Evolutionary conservation across 139 green algal genomes (phyloP).

Genomic region (Mesotaenium endlicherianum): DNA sequence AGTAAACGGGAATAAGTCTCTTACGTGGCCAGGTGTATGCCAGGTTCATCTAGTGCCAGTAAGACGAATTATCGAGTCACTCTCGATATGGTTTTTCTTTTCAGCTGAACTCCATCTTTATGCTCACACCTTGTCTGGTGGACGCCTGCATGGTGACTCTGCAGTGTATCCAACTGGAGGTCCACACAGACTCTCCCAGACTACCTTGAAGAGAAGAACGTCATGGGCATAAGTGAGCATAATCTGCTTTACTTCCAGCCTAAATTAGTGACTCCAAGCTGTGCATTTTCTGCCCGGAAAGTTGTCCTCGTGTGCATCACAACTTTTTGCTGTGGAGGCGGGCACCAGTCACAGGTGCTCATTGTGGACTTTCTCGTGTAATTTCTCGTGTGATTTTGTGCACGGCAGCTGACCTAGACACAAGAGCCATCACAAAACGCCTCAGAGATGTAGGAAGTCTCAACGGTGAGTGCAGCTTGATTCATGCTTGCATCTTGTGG

Average conservation of each 20-base stretch:
- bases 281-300: neutral
- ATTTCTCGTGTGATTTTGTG: conserved; percentile 18
- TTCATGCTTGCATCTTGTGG: too few relatives aligned
- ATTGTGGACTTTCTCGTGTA: neutral
- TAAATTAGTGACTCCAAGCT: neutral
- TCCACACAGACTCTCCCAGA: conserved; percentile 78
- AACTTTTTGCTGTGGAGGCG: neutral
- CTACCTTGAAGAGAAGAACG: conserved; percentile 65
- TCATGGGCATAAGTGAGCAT: conserved; percentile 60
- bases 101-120: too few relatives aligned
- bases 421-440: conserved; percentile 82
- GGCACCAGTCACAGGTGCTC: neutral
- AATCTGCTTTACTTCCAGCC: too few relatives aligned
- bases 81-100: too few relatives aligned
- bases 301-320: too few relatives aligned
- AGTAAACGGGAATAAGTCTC: too few relatives aligned
- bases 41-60: too few relatives aligned
- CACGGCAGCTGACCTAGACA: conserved; percentile 80
- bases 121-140: too few relatives aligned
- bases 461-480: conserved; percentile 51
- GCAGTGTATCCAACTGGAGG: conserved; percentile 94
- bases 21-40: too few relatives aligned
- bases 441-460: conserved; percentile 88
- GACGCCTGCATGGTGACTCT: neutral
- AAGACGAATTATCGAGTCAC: too few relatives aligned